Base-by-base conservation (phyloP, 202 grass and related monocot genomes). In the Alloteropsis angusta region DNA sequence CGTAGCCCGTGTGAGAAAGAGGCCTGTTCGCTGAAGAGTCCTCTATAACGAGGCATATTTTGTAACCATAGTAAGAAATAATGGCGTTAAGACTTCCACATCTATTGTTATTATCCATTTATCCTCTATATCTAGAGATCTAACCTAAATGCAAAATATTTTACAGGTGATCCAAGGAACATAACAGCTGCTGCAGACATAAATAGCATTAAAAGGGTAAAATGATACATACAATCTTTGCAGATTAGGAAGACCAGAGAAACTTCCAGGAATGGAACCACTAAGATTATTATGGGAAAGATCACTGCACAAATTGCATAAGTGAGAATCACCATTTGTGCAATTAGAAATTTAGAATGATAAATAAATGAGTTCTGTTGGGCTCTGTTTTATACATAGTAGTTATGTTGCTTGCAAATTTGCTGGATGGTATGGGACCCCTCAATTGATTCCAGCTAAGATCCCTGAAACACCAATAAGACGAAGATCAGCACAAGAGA, bases 391-490 rank as follows among this genome's bases (percentile, higher is more conserved):
- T 63, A 60, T 94, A 97, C 91, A 94, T 88, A 50, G 85, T 97
- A 64, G 94, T 97, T 76, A 97, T 88, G 83, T 97, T 97, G 73
- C 83, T 87, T 2, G 89, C 80, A 67, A 90, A 79, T 83, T 76
- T 87, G 43, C 71, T 87, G 37, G 80, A 82, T 73, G 89, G 94
- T 92, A 97, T 94, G 62, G 77, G 53, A 85, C 94, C 94, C 30
- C 28, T 87, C 70, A 92, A 94, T 48, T 82, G 85, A 67, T 97
- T 94, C 89, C 87, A 83, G 86, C 91, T 90, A 84, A 94, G 78
- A 90, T 94, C 94, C 81, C 89, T 94, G 89, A 82, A 88, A 92
- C 54, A 83, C 30, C 65, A 77, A 68, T 22, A 77, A 60, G 55
- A 55, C 6, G 67, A 76, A 76, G 12, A 80, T 30, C 28, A 30